Conservation (phyloP, 1,284 basidiomycete species). For the Tremellales sp. region DNA sequence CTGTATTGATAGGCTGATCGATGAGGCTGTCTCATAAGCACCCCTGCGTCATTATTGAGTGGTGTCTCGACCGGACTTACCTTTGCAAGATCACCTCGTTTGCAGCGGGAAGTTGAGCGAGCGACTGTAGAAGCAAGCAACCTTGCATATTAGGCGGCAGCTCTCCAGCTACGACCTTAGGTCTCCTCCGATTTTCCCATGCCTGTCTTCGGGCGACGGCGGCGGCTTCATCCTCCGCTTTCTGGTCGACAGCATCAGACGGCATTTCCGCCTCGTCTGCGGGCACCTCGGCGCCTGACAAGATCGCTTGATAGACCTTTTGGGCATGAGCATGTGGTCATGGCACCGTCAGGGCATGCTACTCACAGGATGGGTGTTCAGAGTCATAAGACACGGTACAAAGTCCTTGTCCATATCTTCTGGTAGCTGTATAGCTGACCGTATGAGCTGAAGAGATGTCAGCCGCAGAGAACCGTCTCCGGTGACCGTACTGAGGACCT, state of each 20-base stretch:
- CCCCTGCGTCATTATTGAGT: background rate
- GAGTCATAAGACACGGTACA: conserved; percentile 62
- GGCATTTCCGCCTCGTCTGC: conserved; percentile 22
- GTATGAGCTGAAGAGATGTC: conserved; percentile 54
- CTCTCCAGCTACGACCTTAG: conserved; percentile 35
- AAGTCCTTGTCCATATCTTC: conserved; percentile 52
- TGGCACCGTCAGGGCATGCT: background rate
- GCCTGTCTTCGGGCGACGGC: conserved; percentile 31
- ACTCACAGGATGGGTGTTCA: conserved; percentile 59
- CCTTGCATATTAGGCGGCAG: conserved; percentile 75
- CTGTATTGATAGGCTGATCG: conserved; percentile 58
- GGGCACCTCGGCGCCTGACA: conserved; percentile 23
- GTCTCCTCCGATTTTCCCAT: conserved; percentile 44
- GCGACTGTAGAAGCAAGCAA: conserved; percentile 73
- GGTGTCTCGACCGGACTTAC: conserved; percentile 49
- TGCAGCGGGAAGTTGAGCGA: conserved; percentile 65
- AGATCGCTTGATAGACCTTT: conserved; percentile 33
- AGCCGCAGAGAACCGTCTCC: conserved; percentile 2
- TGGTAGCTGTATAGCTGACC: conserved; percentile 59
- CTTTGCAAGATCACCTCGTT: conserved; percentile 65
- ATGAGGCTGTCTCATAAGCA: conserved; percentile 53
- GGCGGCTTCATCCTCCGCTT: conserved; percentile 38
- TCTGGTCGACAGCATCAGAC: conserved; percentile 23
- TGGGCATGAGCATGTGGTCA: background rate
- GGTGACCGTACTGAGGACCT: conserved; percentile 10